Evolutionary conservation across 768 basidiomycete species (phyloP), one percentile per base, ranked within the genome.

Genomic region (Floccularia luteovirens): DNA sequence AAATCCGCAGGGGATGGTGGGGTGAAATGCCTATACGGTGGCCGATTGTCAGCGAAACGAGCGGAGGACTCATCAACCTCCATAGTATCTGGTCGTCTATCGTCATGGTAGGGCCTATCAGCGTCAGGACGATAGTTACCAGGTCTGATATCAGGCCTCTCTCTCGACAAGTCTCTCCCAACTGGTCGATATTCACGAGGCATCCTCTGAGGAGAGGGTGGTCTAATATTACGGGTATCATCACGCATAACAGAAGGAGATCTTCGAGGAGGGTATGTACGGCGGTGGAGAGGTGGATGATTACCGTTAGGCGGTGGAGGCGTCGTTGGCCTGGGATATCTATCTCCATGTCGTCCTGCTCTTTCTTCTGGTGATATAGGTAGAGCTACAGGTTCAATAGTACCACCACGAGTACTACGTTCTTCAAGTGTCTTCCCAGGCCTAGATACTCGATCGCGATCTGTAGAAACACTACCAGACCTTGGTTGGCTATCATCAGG

Each of bases 51-150:
- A 25, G 13, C 6, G 38, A 21, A 37, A 11, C 38, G 19, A 7
- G 11, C 5, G 16, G 8, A 19, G 20, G 38, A 27, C 13, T 8
- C 38, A 39, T 39, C 38, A 8, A 39, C 24, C 25, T 39, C 38
- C 38, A 39, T 39, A 8, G 25, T 27, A 30, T 39, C 38, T 5
- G 36, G 24, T 21, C 38, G 36, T 23, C 36, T 11, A 23, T 23
- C 14, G 24, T 37, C 36, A 37, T 37, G 36, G 20, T 39, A 39
- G 24, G 27, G 27, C 14, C 38, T 30, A 7, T 7, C 13, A 39
- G n/a, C 7, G 20, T 39, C 36, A 10, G 16, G 36, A 10, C 20
- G 16, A 20, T 37, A 37, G 8, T 10, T 37, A 10, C 33, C 17
- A 11, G 33, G 33, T 11, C 33, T 11, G 19, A 34, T 19, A 17